Evolutionary conservation across 1,284 basidiomycete genomes (phyloP).

Genomic region (Filobasidium uniguttulatum): DNA sequence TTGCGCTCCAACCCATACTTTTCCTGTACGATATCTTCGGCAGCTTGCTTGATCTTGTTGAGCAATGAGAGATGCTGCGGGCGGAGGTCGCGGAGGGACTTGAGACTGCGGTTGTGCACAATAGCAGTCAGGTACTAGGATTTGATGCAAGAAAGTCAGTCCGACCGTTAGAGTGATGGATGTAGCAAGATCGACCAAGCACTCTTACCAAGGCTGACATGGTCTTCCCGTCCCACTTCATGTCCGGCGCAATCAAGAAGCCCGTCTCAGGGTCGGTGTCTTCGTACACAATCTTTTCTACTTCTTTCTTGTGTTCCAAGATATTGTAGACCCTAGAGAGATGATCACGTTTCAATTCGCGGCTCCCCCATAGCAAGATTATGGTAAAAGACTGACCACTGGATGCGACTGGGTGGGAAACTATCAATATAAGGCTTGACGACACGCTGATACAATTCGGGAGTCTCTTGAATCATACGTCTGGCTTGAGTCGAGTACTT

Average conservation of each 20-base stretch:
- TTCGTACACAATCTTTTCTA: conserved; percentile 57
- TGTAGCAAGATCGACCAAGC: conserved; percentile 21
- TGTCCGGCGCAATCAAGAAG: conserved; percentile 75
- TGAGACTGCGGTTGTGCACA: conserved; percentile 45
- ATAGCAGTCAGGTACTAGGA: conserved; percentile 63
- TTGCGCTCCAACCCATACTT: conserved; percentile 55
- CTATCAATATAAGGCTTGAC: conserved; percentile 64
- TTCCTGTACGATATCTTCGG: conserved; percentile 53
- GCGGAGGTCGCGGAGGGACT: conserved; percentile 56
- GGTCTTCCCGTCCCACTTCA: conserved; percentile 77
- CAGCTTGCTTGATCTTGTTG: conserved; percentile 46
- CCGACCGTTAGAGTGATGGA: conserved; percentile 36
- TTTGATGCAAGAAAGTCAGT: too few relatives aligned
- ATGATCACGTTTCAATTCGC: neutral
- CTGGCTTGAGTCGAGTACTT: conserved; percentile 70
- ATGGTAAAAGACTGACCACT: conserved; percentile 49
- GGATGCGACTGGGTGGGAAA: conserved; percentile 57
- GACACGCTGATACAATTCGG: conserved; percentile 52
- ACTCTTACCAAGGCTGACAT: conserved; percentile 41
- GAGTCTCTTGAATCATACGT: conserved; percentile 66
- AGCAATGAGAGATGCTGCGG: conserved; percentile 56
- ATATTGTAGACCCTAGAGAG: conserved; percentile 69
- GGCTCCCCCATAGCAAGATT: neutral
- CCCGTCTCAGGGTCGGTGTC: conserved; percentile 45
- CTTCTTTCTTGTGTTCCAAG: conserved; percentile 63